Evolutionary conservation across 1,139 yeast species (phyloP).

Genomic region (Arxiozyma heterogenica): DNA sequence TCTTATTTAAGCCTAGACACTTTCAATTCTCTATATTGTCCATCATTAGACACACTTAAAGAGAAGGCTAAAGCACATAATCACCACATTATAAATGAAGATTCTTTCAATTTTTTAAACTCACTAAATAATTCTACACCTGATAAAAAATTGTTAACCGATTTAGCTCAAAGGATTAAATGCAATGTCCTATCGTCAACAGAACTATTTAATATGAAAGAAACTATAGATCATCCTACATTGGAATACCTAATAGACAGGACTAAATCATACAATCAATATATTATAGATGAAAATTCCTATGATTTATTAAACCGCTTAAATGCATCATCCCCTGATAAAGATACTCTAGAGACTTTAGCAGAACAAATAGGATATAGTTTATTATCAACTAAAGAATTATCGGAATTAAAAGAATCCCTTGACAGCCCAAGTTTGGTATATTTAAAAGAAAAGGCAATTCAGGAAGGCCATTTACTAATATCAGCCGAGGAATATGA

Average conservation of each 20-base stretch:
- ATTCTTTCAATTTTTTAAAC: conserved; percentile 1
- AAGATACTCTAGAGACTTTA: background rate
- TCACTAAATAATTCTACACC: background rate
- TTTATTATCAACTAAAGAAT: conserved; percentile 2
- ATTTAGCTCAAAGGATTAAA: background rate
- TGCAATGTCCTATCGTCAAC: background rate
- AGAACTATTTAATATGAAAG: background rate
- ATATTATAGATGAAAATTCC: background rate
- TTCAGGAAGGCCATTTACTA: conserved; percentile 22
- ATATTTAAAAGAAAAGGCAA: conserved; percentile 8
- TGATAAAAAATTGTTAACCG: background rate
- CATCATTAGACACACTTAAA: conserved; percentile 8
- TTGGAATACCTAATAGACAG: conserved; percentile 7
- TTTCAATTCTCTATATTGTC: conserved; percentile 2
- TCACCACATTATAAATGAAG: conserved; percentile 9
- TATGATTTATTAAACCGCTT: background rate
- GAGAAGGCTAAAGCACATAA: conserved; percentile 1
- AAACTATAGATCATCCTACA: conserved; percentile 4
- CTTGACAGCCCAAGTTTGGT: conserved; percentile 22
- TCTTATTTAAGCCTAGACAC: background rate
- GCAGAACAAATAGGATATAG: background rate
- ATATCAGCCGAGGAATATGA: conserved; percentile 29
- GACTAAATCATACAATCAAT: background rate
- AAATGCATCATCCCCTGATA: background rate
- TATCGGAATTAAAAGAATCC: conserved; percentile 3